Base-by-base conservation (phyloP, 2,329 filamentous ascomycete genomes). In the Fusarium cyanostomum region DNA sequence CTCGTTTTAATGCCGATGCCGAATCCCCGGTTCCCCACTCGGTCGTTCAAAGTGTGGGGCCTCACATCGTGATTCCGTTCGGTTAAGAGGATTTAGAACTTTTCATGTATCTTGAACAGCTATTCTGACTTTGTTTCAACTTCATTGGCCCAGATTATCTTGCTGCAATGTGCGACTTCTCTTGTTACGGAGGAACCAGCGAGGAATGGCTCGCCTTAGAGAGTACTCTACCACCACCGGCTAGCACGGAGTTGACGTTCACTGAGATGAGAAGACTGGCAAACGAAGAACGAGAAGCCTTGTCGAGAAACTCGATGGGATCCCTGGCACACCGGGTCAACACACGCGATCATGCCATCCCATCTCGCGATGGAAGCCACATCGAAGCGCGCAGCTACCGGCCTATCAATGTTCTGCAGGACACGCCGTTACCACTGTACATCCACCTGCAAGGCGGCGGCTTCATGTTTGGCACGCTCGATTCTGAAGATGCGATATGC, bases 401-500 rank as follows among this genome's bases (percentile, higher is more conserved):
- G 9, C 69, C 69, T 0, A 35, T 31, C 28, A 34, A 30, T 0
- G 39, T 61, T 1, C 1, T 55, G 42, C 30, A 30, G 3, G 5
- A 78, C 82, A 71, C 3, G 56, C 74, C 8, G 7, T 74, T 86
- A 0, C 84, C 85, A 0, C 72, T 86, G 1, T 84, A 81, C 52
- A 70, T 84, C 16, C 81, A 84, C 59, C 71, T 85, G 1, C 85
- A 86, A 60, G 84, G 85, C 4, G 84, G 84, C 4, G 84, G 84
- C 0, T 88, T 84, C 55, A 63, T 86, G 8, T 82, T 84, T n/a
- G 86, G 86, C 2, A 83, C 80, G 0, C 66, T 87, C 3, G 63
- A 71, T 1, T 80, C 80, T 0, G 86, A 88, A 58, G 84, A 88
- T 51, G 79, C 80, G 0, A 76, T 74, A 1, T 88, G 84, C 60